Base-by-base conservation (phyloP, 2,329 filamentous ascomycete genomes). In the Apiospora phragmitis region DNA sequence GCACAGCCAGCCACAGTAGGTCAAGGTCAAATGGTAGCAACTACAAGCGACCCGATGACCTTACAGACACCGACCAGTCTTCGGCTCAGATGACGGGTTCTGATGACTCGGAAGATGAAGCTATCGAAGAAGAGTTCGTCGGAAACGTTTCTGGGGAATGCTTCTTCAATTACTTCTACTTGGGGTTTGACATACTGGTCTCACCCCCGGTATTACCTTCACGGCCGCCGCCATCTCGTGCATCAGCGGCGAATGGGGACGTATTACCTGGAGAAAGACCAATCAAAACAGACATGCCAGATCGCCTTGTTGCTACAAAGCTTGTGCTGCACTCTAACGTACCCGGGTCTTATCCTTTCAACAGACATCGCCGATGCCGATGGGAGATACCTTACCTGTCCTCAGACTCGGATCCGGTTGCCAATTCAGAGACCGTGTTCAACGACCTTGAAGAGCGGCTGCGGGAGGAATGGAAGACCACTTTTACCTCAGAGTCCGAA, bases 131-230 rank as follows among this genome's bases (percentile, higher is more conserved):
- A 41, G 87, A 89, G 41, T 79, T 84, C 4, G 83, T 84, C 1
- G 84, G 85, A 73, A 83, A 86, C 79, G 75, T 90, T 4, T 89
- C 90, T 1, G 88, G 90, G 4, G 94, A 97, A 79, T 94, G 92
- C 74, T 99, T 98, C 80, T 98, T 96, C 82, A 98, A 98, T 80
- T 99, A 99, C 80, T 99, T 98, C 79, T 92, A 95, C 74, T 91
- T 97, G 73, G 96, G 96, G 1, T 97, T 99, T 78, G 96, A 99
- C 80, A 89, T 98, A 12, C 87, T 98, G 6, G 89, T 99, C n/a
- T 97, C 95, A 0, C 90, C 91, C 41, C 92, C 93, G 0, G 90
- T 89, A 0, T 79, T 86, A 6, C 85, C 92, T 4, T 93, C 92
- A 0, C 88, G 88, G 29, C 84, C 85, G 8, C 91, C 92, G 0